Evolutionary conservation across 768 basidiomycete genomes (phyloP), one percentile per base, ranked within the genome.

Genomic region (Pisolithus orientalis): DNA sequence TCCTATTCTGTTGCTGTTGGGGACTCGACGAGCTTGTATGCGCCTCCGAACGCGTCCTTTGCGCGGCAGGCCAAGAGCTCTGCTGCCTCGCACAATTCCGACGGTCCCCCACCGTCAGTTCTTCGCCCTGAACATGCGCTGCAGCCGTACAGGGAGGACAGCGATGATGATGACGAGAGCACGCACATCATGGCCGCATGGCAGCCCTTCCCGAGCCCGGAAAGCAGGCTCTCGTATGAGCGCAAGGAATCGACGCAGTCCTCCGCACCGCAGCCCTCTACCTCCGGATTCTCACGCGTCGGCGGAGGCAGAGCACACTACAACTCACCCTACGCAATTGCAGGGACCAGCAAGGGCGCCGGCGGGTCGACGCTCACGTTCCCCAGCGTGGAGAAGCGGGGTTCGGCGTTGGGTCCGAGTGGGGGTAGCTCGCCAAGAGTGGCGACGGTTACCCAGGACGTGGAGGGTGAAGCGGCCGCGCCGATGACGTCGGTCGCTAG

Each of bases 141-240:
- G 55, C 76, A 79, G 44, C 88, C 86, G 28, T 90, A 89, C 64
- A 77, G 76, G 57, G 87, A 90, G 61, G 86, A 90, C 40, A 85
- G 79, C 57, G 89, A 90, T 54, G 87, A 87, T 59, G 66, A 67
- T 52, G 89, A 89, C 57, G 76, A 72, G 50, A 76, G 74, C 16
- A 87, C 90, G 11, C 87, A 76, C 57, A 96, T 97, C 62, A 95
- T 97, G 91, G 86, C 85, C 39, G 90, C 94, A n/a, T 95, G 92
- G 90, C 84, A 86, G 57, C 81, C 84, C 28, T 87, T 81, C 72
- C 80, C 80, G 0, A 72, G 77, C 6, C 65, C 74, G 21, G 59
- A 63, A 27, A 40, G 60, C 34, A 51, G 61, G 24, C 44, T 16
- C 0, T 62, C 68, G 4, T 57, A 50, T 24, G 66, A 70, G 34